phyloP scores from a whole-genome alignment of 148 eudicot species.

The Polygonum maritimum region DNA sequence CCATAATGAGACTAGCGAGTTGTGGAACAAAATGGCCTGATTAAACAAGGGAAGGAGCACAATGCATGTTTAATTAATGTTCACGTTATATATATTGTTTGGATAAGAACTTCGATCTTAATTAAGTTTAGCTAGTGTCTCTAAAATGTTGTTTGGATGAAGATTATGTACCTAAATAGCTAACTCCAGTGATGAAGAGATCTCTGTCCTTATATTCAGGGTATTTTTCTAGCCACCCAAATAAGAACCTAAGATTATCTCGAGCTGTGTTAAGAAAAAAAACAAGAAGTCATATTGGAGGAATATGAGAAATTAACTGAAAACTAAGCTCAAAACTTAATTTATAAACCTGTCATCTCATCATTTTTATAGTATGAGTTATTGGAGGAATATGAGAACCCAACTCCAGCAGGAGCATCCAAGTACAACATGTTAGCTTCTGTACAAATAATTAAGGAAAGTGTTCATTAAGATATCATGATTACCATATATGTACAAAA shows the following conservation, averaged over 20 bases:
- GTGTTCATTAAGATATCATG: background rate
- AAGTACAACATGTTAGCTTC: conserved; percentile 10
- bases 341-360: background rate
- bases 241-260: conserved; percentile 29
- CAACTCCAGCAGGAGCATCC: conserved; percentile 7
- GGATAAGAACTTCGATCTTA: too few species aligned
- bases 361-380: background rate
- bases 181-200: conserved; percentile 59
- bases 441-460: background rate
- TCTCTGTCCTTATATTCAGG: conserved; percentile 44
- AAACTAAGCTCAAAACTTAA: background rate
- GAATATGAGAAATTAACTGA: too few species aligned
- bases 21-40: conserved; percentile 9
- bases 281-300: background rate
- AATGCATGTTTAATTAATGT: background rate
- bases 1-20: background rate
- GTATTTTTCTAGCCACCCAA: conserved; percentile 49
- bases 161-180: conserved; percentile 49
- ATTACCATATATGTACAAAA: too few species aligned
- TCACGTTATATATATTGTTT: background rate
- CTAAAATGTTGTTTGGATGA: background rate
- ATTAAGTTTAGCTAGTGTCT: too few species aligned
- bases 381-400: conserved; percentile 1
- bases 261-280: background rate
- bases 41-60: background rate